phyloP scores from a whole-genome alignment of 139 green algal species.

The Trebouxia sp. region DNA sequence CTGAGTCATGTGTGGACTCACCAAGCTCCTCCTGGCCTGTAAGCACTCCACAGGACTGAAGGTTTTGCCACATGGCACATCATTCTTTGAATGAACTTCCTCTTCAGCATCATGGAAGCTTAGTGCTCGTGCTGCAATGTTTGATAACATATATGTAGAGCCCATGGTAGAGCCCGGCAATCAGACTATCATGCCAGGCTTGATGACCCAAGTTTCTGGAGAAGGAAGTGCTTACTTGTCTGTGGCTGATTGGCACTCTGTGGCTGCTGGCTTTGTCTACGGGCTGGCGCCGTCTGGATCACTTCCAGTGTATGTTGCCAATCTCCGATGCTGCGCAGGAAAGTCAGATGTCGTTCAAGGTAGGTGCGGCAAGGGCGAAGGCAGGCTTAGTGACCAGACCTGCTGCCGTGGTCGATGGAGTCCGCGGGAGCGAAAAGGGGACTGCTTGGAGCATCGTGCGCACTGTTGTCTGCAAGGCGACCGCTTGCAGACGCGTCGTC shows the following conservation, averaged over 20 bases:
- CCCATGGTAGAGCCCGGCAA: too few species aligned
- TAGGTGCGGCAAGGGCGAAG: too few species aligned
- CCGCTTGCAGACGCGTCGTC: background rate
- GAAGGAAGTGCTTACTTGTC: too few species aligned
- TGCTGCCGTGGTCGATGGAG: background rate
- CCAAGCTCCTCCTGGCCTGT: background rate
- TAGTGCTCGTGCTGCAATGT: too few species aligned
- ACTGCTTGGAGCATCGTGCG: background rate
- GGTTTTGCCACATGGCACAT: background rate
- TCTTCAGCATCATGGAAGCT: too few species aligned
- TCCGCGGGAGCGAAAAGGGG: background rate
- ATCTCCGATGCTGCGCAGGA: background rate
- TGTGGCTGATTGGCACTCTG: background rate
- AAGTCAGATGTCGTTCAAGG: too few species aligned
- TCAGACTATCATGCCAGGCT: too few species aligned
- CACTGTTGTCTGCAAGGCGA: background rate
- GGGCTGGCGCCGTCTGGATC: background rate
- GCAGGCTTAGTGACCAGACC: background rate
- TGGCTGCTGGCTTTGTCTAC: background rate
- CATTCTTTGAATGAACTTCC: too few species aligned
- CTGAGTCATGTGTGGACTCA: background rate
- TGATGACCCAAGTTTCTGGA: too few species aligned
- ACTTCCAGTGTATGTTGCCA: slow-evolving; percentile 15
- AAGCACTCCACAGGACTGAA: background rate
- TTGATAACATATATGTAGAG: too few species aligned